A percentile compares a stretch with the other conserved stretches of the same genome.
phyloP scores from a whole-genome alignment of 225 moss, liverwort and hornwort species.

The Pleurozium schreberi region DNA sequence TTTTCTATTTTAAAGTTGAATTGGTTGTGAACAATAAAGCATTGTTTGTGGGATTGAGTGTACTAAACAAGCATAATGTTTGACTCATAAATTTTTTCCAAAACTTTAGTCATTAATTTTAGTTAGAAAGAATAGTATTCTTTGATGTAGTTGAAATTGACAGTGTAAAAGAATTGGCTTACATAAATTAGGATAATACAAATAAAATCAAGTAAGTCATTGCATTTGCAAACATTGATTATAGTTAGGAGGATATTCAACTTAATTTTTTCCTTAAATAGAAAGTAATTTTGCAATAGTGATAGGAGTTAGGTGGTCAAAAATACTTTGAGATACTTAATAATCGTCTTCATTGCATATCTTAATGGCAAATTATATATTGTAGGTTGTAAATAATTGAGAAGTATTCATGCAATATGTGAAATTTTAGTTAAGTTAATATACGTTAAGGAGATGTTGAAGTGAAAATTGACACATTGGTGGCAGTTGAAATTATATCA shows the following conservation, averaged over 20 bases:
- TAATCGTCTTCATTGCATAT: background rate
- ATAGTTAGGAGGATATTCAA: too few relatives aligned
- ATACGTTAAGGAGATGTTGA: background rate
- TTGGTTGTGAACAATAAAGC: background rate
- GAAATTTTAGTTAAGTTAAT: background rate
- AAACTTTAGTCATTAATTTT: background rate
- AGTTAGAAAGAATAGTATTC: too few relatives aligned
- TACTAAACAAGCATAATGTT: background rate
- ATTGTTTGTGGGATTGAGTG: background rate
- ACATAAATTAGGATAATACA: background rate
- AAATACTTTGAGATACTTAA: too few relatives aligned
- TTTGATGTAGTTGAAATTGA: background rate
- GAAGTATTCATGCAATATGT: background rate
- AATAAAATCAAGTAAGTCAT: background rate
- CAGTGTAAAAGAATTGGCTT: background rate
- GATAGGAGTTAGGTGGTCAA: background rate
- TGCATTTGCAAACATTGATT: background rate
- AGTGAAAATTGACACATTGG: background rate
- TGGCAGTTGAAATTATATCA: background rate
- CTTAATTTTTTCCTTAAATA: background rate
- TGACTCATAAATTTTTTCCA: background rate
- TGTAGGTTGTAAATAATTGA: background rate
- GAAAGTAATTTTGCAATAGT: background rate
- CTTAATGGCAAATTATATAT: background rate
- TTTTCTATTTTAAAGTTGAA: background rate